Evolutionary conservation across 345 rosid species (phyloP).

Genomic region (Gossypium anomalum): DNA sequence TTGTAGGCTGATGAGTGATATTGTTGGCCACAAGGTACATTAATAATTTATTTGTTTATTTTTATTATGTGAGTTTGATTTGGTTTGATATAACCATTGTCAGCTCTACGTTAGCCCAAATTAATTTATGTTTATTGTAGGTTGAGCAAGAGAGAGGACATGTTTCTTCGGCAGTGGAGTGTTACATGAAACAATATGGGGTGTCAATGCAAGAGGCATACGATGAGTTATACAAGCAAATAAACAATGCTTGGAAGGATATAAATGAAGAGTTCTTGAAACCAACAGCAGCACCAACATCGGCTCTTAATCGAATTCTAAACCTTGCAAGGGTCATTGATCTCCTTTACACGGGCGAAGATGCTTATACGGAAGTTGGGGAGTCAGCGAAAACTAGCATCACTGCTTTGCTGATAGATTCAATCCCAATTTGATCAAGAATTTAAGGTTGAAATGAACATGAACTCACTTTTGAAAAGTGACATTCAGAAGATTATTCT

Average conservation of each 20-base stretch:
- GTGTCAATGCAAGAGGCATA: constrained; percentile 15
- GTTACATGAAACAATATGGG: constrained; percentile 21
- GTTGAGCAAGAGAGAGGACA: constrained; percentile 24
- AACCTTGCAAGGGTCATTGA: not conserved
- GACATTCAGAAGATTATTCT: too few species aligned
- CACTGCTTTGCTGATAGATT: not conserved
- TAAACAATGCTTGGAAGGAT: constrained; percentile 33
- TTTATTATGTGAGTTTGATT: too few species aligned
- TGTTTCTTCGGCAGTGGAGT: constrained; percentile 26
- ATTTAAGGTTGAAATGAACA: too few species aligned
- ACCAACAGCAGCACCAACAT: constrained; percentile 12
- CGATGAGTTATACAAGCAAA: not conserved
- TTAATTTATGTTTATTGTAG: not conserved
- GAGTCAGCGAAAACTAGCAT: not conserved
- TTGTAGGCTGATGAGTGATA: constrained; percentile 14
- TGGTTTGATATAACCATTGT: too few species aligned
- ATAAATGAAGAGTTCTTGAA: constrained; percentile 27
- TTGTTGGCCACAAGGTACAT: constrained; percentile 18
- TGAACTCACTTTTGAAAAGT: too few species aligned
- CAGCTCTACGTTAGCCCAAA: too few species aligned
- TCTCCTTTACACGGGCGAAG: not conserved
- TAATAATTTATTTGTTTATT: not conserved
- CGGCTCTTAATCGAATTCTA: not conserved
- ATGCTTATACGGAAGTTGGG: not conserved
- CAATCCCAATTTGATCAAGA: not conserved